phyloP scores from a whole-genome alignment of 1,284 basidiomycete species.

The Irpex sp. region DNA sequence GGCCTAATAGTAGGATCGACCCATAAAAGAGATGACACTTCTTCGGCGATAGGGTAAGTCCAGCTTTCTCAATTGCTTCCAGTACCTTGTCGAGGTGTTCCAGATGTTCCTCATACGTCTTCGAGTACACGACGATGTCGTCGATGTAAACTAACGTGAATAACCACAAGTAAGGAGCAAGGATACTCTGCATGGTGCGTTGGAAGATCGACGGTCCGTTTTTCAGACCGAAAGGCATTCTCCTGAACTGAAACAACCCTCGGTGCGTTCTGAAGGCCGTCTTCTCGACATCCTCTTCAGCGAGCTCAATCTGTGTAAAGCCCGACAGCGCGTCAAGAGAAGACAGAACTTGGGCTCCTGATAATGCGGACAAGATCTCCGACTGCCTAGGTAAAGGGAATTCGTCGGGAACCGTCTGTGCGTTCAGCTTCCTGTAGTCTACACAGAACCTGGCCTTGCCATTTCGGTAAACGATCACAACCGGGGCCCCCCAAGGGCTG shows the following conservation, averaged over 20 bases:
- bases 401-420: constrained; percentile 33
- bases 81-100: no score
- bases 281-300: constrained; percentile 28
- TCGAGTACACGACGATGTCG: no score
- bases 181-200: no score
- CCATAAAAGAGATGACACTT: constrained; percentile 33
- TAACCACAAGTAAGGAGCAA: no score
- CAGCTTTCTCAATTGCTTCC: no score
- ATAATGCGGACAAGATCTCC: constrained; percentile 34
- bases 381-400: constrained; percentile 37
- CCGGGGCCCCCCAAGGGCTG: constrained; percentile 32
- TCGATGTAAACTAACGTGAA: no score
- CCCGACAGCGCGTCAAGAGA: constrained; percentile 36
- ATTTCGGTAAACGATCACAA: constrained; percentile 30
- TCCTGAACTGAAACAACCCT: neutral
- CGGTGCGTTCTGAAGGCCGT: constrained; percentile 39
- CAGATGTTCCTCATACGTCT: no score
- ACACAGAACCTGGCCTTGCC: constrained; percentile 21
- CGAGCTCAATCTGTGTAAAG: constrained; percentile 37
- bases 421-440: constrained; percentile 28
- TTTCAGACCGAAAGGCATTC: constrained; percentile 3
- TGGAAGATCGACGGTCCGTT: no score
- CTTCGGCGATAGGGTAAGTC: constrained; percentile 20
- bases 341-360: constrained; percentile 31
- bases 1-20: constrained; percentile 30